Evolutionary conservation across 1,284 basidiomycete genomes (phyloP).

Genomic region (Chiua sp.): DNA sequence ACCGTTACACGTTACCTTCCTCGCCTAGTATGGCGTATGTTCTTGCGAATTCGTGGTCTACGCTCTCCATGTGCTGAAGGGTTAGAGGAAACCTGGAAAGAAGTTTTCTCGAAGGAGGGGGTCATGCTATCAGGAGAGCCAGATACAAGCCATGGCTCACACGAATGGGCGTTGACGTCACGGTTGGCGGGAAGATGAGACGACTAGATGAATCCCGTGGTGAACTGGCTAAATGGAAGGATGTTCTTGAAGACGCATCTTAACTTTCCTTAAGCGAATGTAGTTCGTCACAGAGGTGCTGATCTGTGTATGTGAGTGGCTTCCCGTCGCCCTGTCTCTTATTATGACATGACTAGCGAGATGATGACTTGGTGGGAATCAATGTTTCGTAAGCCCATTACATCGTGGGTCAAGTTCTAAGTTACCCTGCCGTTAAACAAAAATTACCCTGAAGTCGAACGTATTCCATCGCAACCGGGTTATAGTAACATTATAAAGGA

Average conservation of each 20-base stretch:
- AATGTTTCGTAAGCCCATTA: conserved; percentile 11
- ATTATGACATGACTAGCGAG: not conserved
- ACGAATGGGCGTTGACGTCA: conserved; percentile 33
- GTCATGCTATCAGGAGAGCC: conserved; percentile 44
- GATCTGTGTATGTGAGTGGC: not conserved
- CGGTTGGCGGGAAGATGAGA: conserved; percentile 49
- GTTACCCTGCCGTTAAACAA: conserved; percentile 6
- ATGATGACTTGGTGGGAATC: no score
- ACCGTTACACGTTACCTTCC: conserved; percentile 63
- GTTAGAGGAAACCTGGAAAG: conserved; percentile 50
- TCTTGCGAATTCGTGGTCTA: conserved; percentile 51
- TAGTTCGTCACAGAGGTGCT: no score
- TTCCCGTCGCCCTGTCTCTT: not conserved
- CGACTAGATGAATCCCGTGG: conserved; percentile 50
- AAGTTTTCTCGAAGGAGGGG: conserved; percentile 56
- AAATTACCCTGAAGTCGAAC: conserved; percentile 20
- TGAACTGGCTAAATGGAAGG: conserved; percentile 32
- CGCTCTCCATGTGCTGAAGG: conserved; percentile 52
- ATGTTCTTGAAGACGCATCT: conserved; percentile 17
- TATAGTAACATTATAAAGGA: conserved; percentile 22
- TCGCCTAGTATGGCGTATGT: conserved; percentile 55
- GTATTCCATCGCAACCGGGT: conserved; percentile 26
- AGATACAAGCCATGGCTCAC: conserved; percentile 30
- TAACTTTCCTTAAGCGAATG: no score
- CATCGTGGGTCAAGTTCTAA: conserved; percentile 2